phyloP scores from a whole-genome alignment of 257 asterid species.

The Jasminum sambac region DNA sequence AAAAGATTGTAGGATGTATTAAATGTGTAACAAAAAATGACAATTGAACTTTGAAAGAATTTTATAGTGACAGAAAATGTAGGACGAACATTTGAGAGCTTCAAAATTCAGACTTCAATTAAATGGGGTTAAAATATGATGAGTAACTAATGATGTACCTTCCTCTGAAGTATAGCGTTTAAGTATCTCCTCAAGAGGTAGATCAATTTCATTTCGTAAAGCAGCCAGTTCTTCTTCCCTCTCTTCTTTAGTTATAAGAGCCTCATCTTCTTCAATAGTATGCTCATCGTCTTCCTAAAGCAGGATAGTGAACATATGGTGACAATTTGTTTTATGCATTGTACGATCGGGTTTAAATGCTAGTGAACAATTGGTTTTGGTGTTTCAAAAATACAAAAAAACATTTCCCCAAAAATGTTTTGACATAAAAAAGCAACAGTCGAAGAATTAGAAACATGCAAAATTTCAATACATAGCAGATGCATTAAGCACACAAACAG shows the following conservation, averaged over 20 bases:
- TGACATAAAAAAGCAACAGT: neutral
- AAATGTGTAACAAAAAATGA: no score
- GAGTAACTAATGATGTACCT: constrained; percentile 48
- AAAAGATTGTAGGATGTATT: no score
- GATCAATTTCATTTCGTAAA: constrained; percentile 72
- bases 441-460: neutral
- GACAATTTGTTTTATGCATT: constrained; percentile 7
- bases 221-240: constrained; percentile 93
- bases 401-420: neutral
- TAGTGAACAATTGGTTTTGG: neutral
- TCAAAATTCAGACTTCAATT: constrained; percentile 3
- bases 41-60: no score
- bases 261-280: constrained; percentile 94
- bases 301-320: constrained; percentile 37
- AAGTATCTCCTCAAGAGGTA: constrained; percentile 88
- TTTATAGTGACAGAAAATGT: neutral
- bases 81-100: neutral
- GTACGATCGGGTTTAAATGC: neutral
- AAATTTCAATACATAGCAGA: constrained; percentile 1
- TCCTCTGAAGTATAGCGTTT: constrained; percentile 59
- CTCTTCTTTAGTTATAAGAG: constrained; percentile 87
- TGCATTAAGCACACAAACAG: neutral
- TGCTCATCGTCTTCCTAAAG: constrained; percentile 97
- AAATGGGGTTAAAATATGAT: neutral
- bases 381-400: neutral